Evolutionary conservation across 768 basidiomycete genomes (phyloP), one percentile per base, ranked within the genome.

Genomic region (Tylopilus rubrobrunneus): DNA sequence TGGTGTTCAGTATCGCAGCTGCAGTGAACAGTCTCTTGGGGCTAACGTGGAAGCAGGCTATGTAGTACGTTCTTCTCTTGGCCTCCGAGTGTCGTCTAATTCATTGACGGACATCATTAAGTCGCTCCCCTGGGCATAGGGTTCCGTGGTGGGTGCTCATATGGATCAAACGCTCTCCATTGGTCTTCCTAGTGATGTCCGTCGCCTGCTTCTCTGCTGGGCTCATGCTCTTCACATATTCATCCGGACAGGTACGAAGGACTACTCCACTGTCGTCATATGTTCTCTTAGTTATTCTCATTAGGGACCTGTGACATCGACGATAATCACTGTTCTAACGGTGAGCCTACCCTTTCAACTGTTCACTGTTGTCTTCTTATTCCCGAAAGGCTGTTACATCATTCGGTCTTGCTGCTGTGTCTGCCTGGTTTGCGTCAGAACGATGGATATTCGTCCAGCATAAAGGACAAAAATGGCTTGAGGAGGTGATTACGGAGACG

Each of bases 131-230:
- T 49, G 77, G 78, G 49, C 75, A 80, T 58, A 75, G 78, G 56
- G 79, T 81, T 47, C 79, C 79, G 9, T 80, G 79, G 78, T 80
- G 79, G 79, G 78, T 81, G 23, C 66, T 79, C 40, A 90, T 91
- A 60, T 92, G 87, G 89, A 91, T 91, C 73, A 91, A 90, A 65
- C 76, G 88, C 34, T 88, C 87, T 6, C 89, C 89, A 14, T 76
- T 92, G 33, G 86, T 90, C 56, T 89, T 91, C 73, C 80, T 91
- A 44, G 88, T 91, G 55, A 76, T 91, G 67, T 89, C 89, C 49
- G 88, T 91, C 43, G 86, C 87, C 39, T 87, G 85, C 69, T 92
- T 92, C 70, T 90, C 86, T 1, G 77, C 87, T 40, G 89, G 89
- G 14, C 76, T 91, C 17, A 84, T 86, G 62, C 79, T 85, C 42